A percentile compares a stretch with the other conserved stretches of the same genome.
phyloP scores from a whole-genome alignment of 2,329 filamentous ascomycete genomes.

The Intubia oerlemansii region DNA sequence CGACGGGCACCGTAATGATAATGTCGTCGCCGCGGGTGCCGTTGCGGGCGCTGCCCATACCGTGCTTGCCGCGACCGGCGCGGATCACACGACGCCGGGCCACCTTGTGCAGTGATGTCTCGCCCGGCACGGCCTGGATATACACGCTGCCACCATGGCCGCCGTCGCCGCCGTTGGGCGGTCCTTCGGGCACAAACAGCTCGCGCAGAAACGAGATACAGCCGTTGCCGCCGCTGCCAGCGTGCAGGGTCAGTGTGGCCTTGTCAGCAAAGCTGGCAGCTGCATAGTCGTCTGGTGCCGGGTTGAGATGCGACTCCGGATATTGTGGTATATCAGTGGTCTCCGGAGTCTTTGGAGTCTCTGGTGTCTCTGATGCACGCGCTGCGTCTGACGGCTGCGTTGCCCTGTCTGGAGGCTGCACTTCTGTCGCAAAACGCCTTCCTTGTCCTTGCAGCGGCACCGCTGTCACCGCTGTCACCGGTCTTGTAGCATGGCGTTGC shows the following conservation, averaged over 20 bases:
- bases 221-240: constrained; percentile 69
- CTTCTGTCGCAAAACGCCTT: too few relatives aligned
- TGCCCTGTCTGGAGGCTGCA: too few relatives aligned
- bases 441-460: too few relatives aligned
- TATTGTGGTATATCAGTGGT: constrained; percentile 7
- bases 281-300: constrained; percentile 65
- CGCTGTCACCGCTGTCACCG: background rate
- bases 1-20: constrained; percentile 75
- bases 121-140: constrained; percentile 76
- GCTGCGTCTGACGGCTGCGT: too few relatives aligned
- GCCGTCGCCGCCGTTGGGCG: constrained; percentile 86
- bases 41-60: constrained; percentile 49
- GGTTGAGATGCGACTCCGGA: constrained; percentile 46
- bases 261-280: constrained; percentile 71
- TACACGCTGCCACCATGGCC: constrained; percentile 83
- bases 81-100: constrained; percentile 54
- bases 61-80: constrained; percentile 56
- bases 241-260: constrained; percentile 54
- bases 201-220: constrained; percentile 90
- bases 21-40: constrained; percentile 74
- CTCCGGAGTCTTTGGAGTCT: too few relatives aligned
- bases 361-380: too few relatives aligned
- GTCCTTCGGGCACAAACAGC: constrained; percentile 71
- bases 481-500: too few relatives aligned
- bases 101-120: constrained; percentile 86